Conservation (phyloP, 176 grass and related monocot species). For the Musa schizocarpa region DNA sequence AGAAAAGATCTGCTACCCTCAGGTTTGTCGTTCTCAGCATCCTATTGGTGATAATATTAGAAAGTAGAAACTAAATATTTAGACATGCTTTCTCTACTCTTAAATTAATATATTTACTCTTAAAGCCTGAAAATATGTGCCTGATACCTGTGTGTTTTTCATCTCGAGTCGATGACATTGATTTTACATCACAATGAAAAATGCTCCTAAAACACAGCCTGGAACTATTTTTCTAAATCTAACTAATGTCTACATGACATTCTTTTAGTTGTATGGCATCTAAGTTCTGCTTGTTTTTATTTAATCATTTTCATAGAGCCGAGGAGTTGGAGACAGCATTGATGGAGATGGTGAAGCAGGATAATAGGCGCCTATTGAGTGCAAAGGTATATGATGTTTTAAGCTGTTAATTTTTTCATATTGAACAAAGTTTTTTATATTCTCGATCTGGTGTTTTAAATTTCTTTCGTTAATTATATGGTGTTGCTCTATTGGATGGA, state of each 20-base stretch:
- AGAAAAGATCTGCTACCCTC: slow-evolving; percentile 81
- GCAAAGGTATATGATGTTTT: slow-evolving; percentile 47
- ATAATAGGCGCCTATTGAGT: slow-evolving; percentile 84
- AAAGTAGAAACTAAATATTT: background rate
- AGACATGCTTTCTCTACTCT: background rate
- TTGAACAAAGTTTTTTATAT: background rate
- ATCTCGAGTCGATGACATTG: background rate
- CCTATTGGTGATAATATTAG: background rate
- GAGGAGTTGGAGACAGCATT: slow-evolving; percentile 96
- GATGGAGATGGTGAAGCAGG: slow-evolving; percentile 99
- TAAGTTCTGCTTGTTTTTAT: slow-evolving; percentile 9
- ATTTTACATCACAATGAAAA: background rate
- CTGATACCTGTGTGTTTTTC: background rate
- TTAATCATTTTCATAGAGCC: slow-evolving; percentile 44
- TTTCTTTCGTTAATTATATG: background rate
- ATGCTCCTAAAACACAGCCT: background rate
- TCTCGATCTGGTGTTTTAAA: background rate
- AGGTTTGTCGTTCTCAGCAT: slow-evolving; percentile 45
- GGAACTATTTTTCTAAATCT: background rate
- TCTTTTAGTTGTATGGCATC: background rate
- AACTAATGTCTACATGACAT: background rate
- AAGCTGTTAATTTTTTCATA: background rate
- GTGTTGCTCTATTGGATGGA: background rate
- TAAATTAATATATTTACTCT: background rate
- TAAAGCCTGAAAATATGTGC: background rate